Base-by-base conservation (phyloP, 2,329 filamentous ascomycete species). In the Colletotrichum sp. region DNA sequence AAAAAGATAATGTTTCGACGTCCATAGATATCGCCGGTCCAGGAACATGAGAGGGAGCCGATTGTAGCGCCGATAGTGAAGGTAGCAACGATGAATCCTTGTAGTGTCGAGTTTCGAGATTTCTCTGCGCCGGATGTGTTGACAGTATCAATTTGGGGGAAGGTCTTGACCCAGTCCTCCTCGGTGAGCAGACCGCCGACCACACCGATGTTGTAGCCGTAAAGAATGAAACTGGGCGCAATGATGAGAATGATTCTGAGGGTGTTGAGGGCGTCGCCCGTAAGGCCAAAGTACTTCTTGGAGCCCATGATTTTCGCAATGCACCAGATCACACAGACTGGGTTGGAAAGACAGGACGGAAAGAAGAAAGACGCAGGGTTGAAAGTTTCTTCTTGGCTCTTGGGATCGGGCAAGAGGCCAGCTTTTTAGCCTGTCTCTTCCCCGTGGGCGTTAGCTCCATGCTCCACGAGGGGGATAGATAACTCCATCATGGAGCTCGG, bases 1-100 rank as follows among this genome's bases (percentile, higher is more conserved):
- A 85, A 68, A 78, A 89, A 88, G 75, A 90, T 89, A 7, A 88
- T 87, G 77, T 84, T 85, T 61, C 86, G 85, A 30, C 90, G 86
- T 36, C 90, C 90, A 16, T 90, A 86, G 19, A 83, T 82, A 70
- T 91, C 87, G 64, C 89, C 90, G 25, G 78, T 79, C 76, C 78
- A 80, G 3, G 78, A 78, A 81, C 84, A 85, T 8, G 81, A 81
- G 7, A 86, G 79, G 13, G 83, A 73, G 39, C 84, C 84, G 36
- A 84, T 72, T n/a, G 85, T 79, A 11, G 83, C 84, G 16, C 84
- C 84, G 25, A 86, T 78, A 8, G 83, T 82, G 72, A 85, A 85
- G 32, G 82, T 80, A 8, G 83, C 84, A 19, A 85, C 82, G 16
- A 85, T 80, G 28, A 84, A 80, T 11, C 84, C 84, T 70, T 86